A percentile compares a stretch with the other conserved stretches of the same genome.
Evolutionary conservation across 2,329 filamentous ascomycete genomes (phyloP).

Genomic region (Aspergillus sp.): DNA sequence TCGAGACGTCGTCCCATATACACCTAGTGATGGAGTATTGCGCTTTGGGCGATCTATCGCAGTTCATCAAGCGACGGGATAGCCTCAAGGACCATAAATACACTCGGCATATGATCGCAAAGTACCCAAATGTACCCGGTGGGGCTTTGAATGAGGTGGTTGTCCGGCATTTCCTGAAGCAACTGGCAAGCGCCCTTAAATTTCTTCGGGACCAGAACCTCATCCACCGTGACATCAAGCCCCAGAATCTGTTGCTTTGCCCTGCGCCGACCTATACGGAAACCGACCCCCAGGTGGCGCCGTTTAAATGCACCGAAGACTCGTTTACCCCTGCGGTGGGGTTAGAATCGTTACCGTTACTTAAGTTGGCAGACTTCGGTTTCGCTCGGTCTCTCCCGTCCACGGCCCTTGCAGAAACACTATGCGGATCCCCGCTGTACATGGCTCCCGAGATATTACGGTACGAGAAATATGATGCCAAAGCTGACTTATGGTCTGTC

Average conservation of each 20-base stretch:
- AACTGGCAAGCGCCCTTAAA: constrained; percentile 85
- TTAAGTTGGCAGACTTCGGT: constrained; percentile 98
- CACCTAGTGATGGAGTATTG: constrained; percentile 99
- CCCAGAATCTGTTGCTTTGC: constrained; percentile 89
- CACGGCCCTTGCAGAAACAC: constrained; percentile 88
- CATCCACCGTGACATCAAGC: constrained; percentile 96
- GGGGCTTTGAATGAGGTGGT: constrained; percentile 97
- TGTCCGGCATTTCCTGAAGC: constrained; percentile 92
- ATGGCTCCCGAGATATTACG: constrained; percentile 98
- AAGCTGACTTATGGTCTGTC: constrained; percentile 96
- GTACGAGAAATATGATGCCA: constrained; percentile 96
- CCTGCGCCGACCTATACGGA: constrained; percentile 74
- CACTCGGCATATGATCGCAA: constrained; percentile 85
- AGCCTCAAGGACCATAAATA: constrained; percentile 76
- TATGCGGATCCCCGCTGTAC: constrained; percentile 94
- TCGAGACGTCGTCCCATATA: constrained; percentile 83
- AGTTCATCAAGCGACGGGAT: constrained; percentile 94
- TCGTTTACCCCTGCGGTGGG: constrained; percentile 80
- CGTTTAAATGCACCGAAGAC: constrained; percentile 76
- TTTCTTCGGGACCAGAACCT: constrained; percentile 84
- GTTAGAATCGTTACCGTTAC: constrained; percentile 82
- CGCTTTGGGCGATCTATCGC: constrained; percentile 87
- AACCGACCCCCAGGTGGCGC: constrained; percentile 61
- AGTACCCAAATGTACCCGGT: constrained; percentile 80
- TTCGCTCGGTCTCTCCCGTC: constrained; percentile 90